Evolutionary conservation across 306 rosid species (phyloP).

Genomic region (Aeschynomene evenia): DNA sequence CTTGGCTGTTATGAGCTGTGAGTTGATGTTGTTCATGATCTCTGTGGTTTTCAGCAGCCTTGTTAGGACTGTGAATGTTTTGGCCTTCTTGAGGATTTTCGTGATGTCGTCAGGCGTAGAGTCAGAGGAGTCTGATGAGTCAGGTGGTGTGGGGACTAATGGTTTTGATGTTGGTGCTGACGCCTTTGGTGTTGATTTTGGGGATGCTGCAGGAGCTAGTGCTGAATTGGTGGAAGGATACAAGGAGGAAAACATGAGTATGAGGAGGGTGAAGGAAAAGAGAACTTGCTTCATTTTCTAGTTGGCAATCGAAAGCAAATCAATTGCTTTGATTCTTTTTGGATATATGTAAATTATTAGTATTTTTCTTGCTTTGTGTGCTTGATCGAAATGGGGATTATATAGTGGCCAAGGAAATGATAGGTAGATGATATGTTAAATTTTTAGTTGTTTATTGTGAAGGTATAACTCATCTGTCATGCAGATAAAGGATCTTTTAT

Average conservation of each 20-base stretch:
- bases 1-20: conserved; percentile 32
- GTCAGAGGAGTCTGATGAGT: conserved; percentile 23
- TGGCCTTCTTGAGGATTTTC: conserved; percentile 38
- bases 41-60: conserved; percentile 36
- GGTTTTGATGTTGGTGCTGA: conserved; percentile 35
- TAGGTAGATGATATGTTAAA: conserved; percentile 13
- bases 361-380: not conserved
- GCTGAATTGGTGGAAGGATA: conserved; percentile 19
- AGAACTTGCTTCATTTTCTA: conserved; percentile 24
- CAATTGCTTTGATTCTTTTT: not conserved
- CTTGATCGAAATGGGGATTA: conserved; percentile 17
- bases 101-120: conserved; percentile 36
- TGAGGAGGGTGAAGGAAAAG: conserved; percentile 18
- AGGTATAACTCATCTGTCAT: conserved; percentile 13
- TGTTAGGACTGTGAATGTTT: conserved; percentile 22
- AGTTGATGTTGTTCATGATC: conserved; percentile 33
- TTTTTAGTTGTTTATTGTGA: conserved; percentile 5
- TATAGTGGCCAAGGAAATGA: conserved; percentile 6
- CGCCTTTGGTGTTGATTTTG: conserved; percentile 2
- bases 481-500: conserved; percentile 12
- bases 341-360: not conserved
- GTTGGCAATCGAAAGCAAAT: not conserved
- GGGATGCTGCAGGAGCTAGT: conserved; percentile 7
- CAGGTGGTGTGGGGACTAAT: conserved; percentile 34
- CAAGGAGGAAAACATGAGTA: conserved; percentile 10